Percentiles rank a stretch among this genome's conserved stretches.
Evolutionary conservation across 805 yeast genomes (phyloP).

Genomic region (Wickerhamiella spandovensis): DNA sequence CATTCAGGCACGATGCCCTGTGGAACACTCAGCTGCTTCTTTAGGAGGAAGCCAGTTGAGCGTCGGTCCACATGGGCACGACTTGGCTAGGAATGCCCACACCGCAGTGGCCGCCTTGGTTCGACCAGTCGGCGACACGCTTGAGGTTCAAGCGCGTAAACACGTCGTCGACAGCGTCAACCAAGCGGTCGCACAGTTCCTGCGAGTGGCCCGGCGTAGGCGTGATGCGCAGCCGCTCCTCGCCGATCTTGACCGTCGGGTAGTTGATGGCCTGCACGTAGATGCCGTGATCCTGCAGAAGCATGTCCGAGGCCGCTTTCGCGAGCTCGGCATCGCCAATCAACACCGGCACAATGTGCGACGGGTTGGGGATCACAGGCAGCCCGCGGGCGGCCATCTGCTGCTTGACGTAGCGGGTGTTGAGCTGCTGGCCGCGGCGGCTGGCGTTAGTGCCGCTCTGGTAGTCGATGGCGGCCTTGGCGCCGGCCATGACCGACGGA

Average conservation of each 20-base stretch:
- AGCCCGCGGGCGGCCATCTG: conserved; percentile 58
- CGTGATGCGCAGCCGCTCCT: conserved; percentile 93
- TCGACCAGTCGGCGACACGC: conserved; percentile 65
- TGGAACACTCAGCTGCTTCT: neutral
- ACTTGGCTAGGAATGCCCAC: conserved; percentile 47
- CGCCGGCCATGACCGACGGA: conserved; percentile 96
- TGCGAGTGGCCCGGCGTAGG: conserved; percentile 94
- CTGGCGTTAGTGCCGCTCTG: conserved; percentile 66
- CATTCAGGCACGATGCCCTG: neutral
- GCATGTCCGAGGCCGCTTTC: conserved; percentile 77
- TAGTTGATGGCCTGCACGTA: conserved; percentile 97
- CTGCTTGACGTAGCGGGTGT: conserved; percentile 73
- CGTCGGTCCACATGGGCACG: conserved; percentile 77
- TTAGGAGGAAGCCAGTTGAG: conserved; percentile 35
- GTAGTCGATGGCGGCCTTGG: conserved; percentile 72
- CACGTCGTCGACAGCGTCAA: conserved; percentile 67
- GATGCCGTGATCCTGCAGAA: conserved; percentile 70
- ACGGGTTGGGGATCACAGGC: conserved; percentile 95
- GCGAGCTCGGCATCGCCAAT: conserved; percentile 93
- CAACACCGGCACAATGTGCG: conserved; percentile 91
- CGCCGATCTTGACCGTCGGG: conserved; percentile 94
- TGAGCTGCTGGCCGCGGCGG: conserved; percentile 72
- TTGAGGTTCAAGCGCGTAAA: conserved; percentile 63
- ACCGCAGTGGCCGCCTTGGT: conserved; percentile 79
- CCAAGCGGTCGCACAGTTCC: conserved; percentile 59